phyloP scores from a whole-genome alignment of 2,329 filamentous ascomycete species.

The Ophiostoma triangulosporum region DNA sequence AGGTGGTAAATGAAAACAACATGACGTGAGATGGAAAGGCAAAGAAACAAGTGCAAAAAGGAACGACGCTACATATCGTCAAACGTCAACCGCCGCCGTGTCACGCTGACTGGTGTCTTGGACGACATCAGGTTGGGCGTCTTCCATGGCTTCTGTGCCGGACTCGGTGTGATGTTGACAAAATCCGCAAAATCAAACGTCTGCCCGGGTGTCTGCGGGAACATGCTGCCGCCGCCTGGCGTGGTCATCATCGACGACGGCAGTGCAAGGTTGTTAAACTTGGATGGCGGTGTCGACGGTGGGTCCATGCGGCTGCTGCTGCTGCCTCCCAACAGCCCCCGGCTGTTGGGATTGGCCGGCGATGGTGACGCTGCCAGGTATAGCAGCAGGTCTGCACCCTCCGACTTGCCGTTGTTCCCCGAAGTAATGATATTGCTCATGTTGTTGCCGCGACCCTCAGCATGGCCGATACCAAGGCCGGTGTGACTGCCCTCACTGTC shows the following conservation, averaged over 20 bases:
- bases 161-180: slow-evolving; percentile 92
- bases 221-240: slow-evolving; percentile 54
- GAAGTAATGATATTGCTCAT: slow-evolving; percentile 7
- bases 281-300: slow-evolving; percentile 64
- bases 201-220: slow-evolving; percentile 68
- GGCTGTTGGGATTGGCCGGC: slow-evolving; percentile 49
- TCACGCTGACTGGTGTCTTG: slow-evolving; percentile 49
- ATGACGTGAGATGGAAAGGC: not conserved
- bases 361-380: slow-evolving; percentile 89
- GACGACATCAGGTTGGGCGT: slow-evolving; percentile 46
- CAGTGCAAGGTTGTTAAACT: slow-evolving; percentile 50
- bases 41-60: not conserved
- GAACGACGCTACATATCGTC: slow-evolving; percentile 37
- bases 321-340: slow-evolving; percentile 14
- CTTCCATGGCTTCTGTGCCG: slow-evolving; percentile 80
- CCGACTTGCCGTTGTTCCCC: slow-evolving; percentile 24
- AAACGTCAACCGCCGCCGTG: slow-evolving; percentile 70
- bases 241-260: slow-evolving; percentile 86
- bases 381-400: slow-evolving; percentile 67
- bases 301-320: slow-evolving; percentile 42
- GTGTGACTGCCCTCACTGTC: slow-evolving; percentile 2
- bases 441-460: slow-evolving; percentile 27
- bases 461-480: slow-evolving; percentile 8
- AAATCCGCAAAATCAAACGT: slow-evolving; percentile 91
- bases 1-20: slow-evolving; percentile 1